Evolutionary conservation across 345 rosid species (phyloP).

Genomic region (Lepidium aucheri): DNA sequence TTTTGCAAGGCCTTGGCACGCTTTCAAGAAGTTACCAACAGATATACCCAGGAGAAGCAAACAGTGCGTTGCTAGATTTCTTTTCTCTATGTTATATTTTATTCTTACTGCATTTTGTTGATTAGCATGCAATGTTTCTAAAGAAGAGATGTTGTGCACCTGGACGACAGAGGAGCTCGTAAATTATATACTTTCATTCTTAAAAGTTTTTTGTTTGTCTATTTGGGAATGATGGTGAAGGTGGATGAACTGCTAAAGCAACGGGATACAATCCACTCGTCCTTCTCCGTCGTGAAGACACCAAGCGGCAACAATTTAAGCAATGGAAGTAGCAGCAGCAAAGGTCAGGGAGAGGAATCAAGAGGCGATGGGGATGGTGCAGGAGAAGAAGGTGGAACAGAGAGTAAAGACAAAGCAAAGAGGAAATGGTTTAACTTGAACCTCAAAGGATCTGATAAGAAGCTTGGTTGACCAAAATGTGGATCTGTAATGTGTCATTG

Average conservation of each 20-base stretch:
- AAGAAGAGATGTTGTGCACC: not conserved
- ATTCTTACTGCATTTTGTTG: not conserved
- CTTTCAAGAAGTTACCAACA: slow-evolving; percentile 93
- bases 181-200: not conserved
- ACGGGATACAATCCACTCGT: slow-evolving; percentile 63
- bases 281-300: slow-evolving; percentile 55
- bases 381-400: slow-evolving; percentile 61
- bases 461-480: slow-evolving; percentile 31
- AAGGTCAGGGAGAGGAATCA: slow-evolving; percentile 49
- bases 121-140: not conserved
- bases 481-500: not conserved
- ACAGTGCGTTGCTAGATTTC: slow-evolving; percentile 40
- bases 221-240: slow-evolving; percentile 29
- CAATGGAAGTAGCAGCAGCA: slow-evolving; percentile 71
- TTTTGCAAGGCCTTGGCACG: slow-evolving; percentile 80
- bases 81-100: not conserved
- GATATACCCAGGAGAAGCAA: slow-evolving; percentile 88
- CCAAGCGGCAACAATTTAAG: slow-evolving; percentile 28
- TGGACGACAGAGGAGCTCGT: not conserved
- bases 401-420: slow-evolving; percentile 81
- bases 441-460: slow-evolving; percentile 78
- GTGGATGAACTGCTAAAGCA: slow-evolving; percentile 91
- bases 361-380: slow-evolving; percentile 47
- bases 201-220: not conserved
- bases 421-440: slow-evolving; percentile 98